Conservation (phyloP, 805 yeast species). For the Starmerella apis region DNA sequence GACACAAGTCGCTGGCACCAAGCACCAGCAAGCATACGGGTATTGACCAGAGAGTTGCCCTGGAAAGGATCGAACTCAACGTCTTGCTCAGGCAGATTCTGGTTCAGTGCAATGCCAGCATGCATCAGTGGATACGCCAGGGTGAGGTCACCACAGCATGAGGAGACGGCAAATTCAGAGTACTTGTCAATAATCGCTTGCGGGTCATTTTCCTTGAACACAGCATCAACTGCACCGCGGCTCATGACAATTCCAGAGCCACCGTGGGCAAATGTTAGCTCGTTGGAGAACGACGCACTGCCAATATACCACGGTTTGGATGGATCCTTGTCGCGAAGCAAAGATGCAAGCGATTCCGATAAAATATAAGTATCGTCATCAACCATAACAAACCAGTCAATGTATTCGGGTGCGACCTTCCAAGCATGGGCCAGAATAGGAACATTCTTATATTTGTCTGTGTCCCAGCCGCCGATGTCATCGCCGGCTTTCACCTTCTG, state of each 20-base stretch:
- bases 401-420: constrained; percentile 21
- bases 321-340: constrained; percentile 25
- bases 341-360: constrained; percentile 26
- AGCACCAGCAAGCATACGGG: not conserved
- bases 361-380: constrained; percentile 32
- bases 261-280: constrained; percentile 31
- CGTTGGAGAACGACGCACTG: constrained; percentile 7
- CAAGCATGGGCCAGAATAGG: constrained; percentile 29
- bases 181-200: constrained; percentile 20
- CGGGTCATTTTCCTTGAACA: constrained; percentile 21
- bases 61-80: not conserved
- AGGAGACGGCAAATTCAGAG: constrained; percentile 21
- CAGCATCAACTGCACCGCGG: constrained; percentile 27
- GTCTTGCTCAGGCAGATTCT: constrained; percentile 6
- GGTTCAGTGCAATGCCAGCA: constrained; percentile 14
- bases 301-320: constrained; percentile 14
- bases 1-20: constrained; percentile 16
- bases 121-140: constrained; percentile 27
- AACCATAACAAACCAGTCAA: constrained; percentile 33
- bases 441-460: constrained; percentile 10
- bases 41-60: constrained; percentile 12
- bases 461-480: constrained; percentile 23
- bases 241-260: constrained; percentile 33
- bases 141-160: constrained; percentile 33
- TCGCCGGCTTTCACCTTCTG: constrained; percentile 18